Percentiles rank a stretch among this genome's conserved stretches.
These are phyloP conservation scores for Rhododendron griersonianum DNA, from an alignment of 148 eudicot species.

Conservation along the genomic window DNA sequence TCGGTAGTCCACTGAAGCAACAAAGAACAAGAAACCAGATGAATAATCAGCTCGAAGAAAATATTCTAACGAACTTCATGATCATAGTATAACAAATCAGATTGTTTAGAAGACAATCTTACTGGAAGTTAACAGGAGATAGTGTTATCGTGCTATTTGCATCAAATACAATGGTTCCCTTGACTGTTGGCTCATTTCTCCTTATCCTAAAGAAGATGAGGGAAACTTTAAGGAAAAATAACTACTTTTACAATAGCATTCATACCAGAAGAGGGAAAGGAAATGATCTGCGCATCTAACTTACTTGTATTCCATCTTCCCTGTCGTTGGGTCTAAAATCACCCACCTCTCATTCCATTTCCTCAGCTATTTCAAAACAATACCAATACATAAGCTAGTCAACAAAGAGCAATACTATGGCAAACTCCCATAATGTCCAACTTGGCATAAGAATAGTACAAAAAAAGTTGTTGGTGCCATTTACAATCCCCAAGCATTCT, in stretches of 20 bases:
- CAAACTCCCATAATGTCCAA: slow-evolving; percentile 5
- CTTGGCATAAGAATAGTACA: neutral
- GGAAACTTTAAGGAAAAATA: neutral
- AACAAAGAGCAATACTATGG: neutral
- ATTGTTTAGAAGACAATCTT: slow-evolving; percentile 27
- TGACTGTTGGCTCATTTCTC: slow-evolving; percentile 90
- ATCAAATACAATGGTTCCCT: slow-evolving; percentile 82
- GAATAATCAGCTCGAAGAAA: slow-evolving; percentile 8
- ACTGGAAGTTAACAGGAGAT: slow-evolving; percentile 99
- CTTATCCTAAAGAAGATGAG: slow-evolving; percentile 45
- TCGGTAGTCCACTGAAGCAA: slow-evolving; percentile 77
- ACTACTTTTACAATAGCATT: neutral
- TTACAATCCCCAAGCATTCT: neutral
- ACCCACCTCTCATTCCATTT: slow-evolving; percentile 99
- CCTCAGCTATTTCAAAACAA: slow-evolving; percentile 48
- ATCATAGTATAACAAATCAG: neutral
- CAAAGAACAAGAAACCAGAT: slow-evolving; percentile 20
- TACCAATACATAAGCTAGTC: neutral
- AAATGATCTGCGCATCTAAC: slow-evolving; percentile 11
- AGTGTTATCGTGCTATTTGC: slow-evolving; percentile 81
- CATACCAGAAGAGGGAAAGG: neutral
- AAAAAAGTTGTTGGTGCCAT: neutral
- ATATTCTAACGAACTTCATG: neutral
- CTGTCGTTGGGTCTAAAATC: slow-evolving; percentile 93
- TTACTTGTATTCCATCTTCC: slow-evolving; percentile 99